Conservation (phyloP, 148 eudicot genomes). For the Talinum fruticosum region DNA sequence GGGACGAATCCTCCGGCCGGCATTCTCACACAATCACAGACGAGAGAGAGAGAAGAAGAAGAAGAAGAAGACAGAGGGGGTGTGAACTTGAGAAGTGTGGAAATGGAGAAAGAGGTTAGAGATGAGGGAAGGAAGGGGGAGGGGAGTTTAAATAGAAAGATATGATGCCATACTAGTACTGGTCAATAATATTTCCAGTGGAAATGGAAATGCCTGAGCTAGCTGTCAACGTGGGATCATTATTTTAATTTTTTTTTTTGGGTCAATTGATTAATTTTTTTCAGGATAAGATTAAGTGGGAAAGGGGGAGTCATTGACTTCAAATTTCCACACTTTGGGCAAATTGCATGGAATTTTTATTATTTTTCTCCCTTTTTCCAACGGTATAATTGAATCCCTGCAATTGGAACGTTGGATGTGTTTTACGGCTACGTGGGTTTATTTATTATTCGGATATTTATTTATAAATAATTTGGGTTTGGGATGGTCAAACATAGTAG, state of each 20-base stretch:
- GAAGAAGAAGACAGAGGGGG: background rate
- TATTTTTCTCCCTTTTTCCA: background rate
- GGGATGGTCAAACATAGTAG: slow-evolving; percentile 5
- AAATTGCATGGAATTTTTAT: slow-evolving; percentile 7
- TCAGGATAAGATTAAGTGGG: slow-evolving; percentile 23
- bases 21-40: slow-evolving; percentile 13
- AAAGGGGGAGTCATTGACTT: slow-evolving; percentile 23
- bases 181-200: background rate
- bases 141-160: slow-evolving; percentile 12
- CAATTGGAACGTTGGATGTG: slow-evolving; percentile 17
- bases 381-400: slow-evolving; percentile 5
- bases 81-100: background rate
- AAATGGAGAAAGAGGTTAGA: background rate
- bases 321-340: slow-evolving; percentile 9
- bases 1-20: slow-evolving; percentile 41
- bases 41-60: background rate
- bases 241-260: background rate
- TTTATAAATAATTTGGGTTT: background rate
- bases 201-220: slow-evolving; percentile 11
- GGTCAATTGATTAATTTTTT: background rate
- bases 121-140: background rate
- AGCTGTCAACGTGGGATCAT: slow-evolving; percentile 2
- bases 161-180: background rate
- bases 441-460: background rate
- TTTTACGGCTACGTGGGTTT: background rate